Evolutionary conservation across 1,284 basidiomycete genomes (phyloP), one percentile per base, ranked within the genome.

Genomic region (Apiotrichum akiyoshidainum): DNA sequence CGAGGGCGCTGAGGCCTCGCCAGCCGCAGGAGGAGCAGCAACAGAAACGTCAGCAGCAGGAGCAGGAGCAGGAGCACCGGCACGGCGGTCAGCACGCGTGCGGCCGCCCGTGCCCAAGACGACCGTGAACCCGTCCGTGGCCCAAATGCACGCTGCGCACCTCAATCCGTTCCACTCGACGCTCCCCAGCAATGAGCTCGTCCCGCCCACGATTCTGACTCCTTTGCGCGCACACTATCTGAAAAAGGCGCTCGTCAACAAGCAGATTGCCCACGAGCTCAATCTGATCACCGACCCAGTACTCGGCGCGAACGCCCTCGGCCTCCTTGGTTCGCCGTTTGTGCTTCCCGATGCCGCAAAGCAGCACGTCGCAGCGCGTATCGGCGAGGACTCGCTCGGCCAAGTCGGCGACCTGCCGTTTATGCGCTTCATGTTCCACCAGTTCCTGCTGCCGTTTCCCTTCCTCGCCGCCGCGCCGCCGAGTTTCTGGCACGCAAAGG

Each of bases 151-250:
- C 14, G 64, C 68, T 0, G 58, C 66, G 2, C 71, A 74, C 59
- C 58, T 75, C 21, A 70, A 71, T 53, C 74, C 73, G 0, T 71
- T 64, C 59, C 66, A 69, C 46, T 67, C 68, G 3, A 64, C 69
- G 6, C 59, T 75, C 8, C 72, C 74, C 9, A 55, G 57, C n/a
- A 54, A 44, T 13, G 59, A 64, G 19, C 42, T 60, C 31, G 54
- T 54, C 4, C 71, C 71, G 13, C 71, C 74, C 4, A 68, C 70
- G 14, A 74, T 65, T 31, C 82, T 95, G 49, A 90, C 90, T 0
- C 89, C 93, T 6, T 79, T 93, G 34, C 86, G 92, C 42, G 91
- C 92, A 1, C 93, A 97, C 73, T 97, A 97, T 76, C 87, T 97
- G 73, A 97, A 96, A 80, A 94, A 95, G 78, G 84, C 88, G n/a